Percentiles rank a stretch among this genome's conserved stretches.
phyloP scores from a whole-genome alignment of 352 stramenopile species.

The Pythium volutum region DNA sequence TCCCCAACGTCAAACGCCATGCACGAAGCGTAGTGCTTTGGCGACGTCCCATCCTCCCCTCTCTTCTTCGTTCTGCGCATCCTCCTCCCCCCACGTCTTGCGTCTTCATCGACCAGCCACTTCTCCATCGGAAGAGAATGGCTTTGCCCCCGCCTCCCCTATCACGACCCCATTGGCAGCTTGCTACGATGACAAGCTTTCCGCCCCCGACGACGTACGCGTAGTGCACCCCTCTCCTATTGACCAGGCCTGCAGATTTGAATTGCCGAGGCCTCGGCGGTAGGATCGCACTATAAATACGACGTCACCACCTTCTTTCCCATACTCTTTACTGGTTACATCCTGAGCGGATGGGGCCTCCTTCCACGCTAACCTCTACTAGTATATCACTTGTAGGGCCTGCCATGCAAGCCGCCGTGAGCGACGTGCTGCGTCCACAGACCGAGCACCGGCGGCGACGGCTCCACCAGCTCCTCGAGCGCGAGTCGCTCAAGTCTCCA shows the following conservation, averaged over 20 bases:
- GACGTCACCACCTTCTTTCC: slow-evolving; percentile 4
- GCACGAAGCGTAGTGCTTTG: slow-evolving; percentile 8
- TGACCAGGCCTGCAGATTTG: slow-evolving; percentile 19
- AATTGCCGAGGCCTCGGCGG: slow-evolving; percentile 16
- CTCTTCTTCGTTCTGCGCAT: neutral
- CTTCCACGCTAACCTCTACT: neutral
- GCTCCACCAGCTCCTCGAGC: slow-evolving; percentile 20
- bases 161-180: slow-evolving; percentile 1
- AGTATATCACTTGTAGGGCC: neutral
- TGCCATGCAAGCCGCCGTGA: neutral
- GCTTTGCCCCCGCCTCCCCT: neutral
- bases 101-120: neutral
- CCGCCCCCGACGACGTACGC: neutral
- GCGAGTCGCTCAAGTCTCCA: slow-evolving; percentile 10
- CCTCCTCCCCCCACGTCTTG: neutral
- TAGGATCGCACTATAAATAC: slow-evolving; percentile 17
- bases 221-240: slow-evolving; percentile 6
- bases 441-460: slow-evolving; percentile 13
- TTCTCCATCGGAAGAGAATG: slow-evolving; percentile 25
- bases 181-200: slow-evolving; percentile 1
- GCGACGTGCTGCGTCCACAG: neutral
- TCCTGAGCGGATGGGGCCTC: no score
- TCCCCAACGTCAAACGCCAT: neutral
- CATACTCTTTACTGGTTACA: neutral
- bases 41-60: neutral